Conservation (phyloP, 371 early-diverging fungal species). For the Apophysomyces elegans region DNA sequence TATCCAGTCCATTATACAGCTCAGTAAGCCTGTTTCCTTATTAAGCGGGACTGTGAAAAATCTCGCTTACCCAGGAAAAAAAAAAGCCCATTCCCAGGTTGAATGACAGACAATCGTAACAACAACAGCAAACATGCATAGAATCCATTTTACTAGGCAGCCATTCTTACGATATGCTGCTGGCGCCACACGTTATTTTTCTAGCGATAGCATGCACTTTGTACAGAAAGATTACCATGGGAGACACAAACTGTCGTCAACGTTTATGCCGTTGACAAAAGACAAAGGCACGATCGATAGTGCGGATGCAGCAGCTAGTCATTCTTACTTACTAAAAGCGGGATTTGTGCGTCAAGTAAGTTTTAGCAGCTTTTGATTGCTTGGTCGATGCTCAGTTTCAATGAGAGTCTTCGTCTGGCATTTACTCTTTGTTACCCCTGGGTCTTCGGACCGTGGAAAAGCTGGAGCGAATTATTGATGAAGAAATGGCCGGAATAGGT, state of each 20-base stretch:
- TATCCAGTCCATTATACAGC: too few relatives aligned
- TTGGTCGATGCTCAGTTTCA: slow-evolving; percentile 1
- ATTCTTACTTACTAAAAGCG: slow-evolving; percentile 48
- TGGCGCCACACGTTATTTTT: neutral
- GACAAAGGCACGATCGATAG: slow-evolving; percentile 19
- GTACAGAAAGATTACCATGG: slow-evolving; percentile 26
- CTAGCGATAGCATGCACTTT: neutral
- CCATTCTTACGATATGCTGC: neutral
- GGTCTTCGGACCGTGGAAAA: slow-evolving; percentile 77
- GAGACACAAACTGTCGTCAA: slow-evolving; percentile 49
- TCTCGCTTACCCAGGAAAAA: neutral
- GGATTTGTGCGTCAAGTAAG: slow-evolving; percentile 63
- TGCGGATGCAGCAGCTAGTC: slow-evolving; percentile 27
- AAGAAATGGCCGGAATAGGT: slow-evolving; percentile 78
- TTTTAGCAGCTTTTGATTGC: neutral
- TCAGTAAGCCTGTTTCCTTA: neutral
- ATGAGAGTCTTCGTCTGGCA: slow-evolving; percentile 73
- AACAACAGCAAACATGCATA: neutral
- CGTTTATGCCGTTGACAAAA: slow-evolving; percentile 42
- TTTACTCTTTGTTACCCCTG: slow-evolving; percentile 81
- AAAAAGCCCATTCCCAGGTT: neutral
- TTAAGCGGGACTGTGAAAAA: slow-evolving; percentile 2
- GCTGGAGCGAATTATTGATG: slow-evolving; percentile 78
- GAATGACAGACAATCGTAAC: neutral
- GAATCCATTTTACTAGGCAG: too few relatives aligned